Evolutionary conservation across 805 yeast genomes (phyloP).

Genomic region (Huiozyma sinensis): DNA sequence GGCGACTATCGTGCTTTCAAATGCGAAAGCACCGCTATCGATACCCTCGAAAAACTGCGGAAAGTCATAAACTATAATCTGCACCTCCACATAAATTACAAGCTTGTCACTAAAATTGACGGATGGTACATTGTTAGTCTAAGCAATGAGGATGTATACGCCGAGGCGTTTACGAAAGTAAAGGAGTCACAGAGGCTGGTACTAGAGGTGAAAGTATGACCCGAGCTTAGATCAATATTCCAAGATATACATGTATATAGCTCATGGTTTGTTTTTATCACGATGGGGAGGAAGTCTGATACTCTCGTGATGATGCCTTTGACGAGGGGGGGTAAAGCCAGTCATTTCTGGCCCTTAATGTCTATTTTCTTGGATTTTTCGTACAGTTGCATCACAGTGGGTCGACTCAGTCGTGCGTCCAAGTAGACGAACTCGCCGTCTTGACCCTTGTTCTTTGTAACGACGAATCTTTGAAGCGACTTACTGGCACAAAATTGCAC

Average conservation of each 20-base stretch:
- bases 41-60: conserved; percentile 8
- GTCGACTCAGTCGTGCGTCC: conserved; percentile 28
- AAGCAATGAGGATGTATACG: conserved; percentile 8
- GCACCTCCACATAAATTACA: not conserved
- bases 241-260: too few relatives aligned
- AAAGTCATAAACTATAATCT: conserved; percentile 1
- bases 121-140: conserved; percentile 15
- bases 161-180: conserved; percentile 7
- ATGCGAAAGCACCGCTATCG: conserved; percentile 8
- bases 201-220: conserved; percentile 2
- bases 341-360: conserved; percentile 67
- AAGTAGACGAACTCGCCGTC: conserved; percentile 25
- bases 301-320: too few relatives aligned
- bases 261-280: too few relatives aligned
- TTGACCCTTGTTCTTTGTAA: conserved; percentile 19
- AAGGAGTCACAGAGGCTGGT: conserved; percentile 6
- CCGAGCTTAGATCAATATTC: too few relatives aligned
- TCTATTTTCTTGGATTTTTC: conserved; percentile 50
- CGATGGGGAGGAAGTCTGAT: too few relatives aligned
- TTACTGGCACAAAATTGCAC: conserved; percentile 33
- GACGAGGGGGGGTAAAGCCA: not conserved
- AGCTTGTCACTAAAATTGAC: conserved; percentile 8
- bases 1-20: conserved; percentile 17
- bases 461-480: conserved; percentile 29
- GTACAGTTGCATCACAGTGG: conserved; percentile 29